Evolutionary conservation across 768 basidiomycete genomes (phyloP).

Genomic region (Boletus bicolor): DNA sequence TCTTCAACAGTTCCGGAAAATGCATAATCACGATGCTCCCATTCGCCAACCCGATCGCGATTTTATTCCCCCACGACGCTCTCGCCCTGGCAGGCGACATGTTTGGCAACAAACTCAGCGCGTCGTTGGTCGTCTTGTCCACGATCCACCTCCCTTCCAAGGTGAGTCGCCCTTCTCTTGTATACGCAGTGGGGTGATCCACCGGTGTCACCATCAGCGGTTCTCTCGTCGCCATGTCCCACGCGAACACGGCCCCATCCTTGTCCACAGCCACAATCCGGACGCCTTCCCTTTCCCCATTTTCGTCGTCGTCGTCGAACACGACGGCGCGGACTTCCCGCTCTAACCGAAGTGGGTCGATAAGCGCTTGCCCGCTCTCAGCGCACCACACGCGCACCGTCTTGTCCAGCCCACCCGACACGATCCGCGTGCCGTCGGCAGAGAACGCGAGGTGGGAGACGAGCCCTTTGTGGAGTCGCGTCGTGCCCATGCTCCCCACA

Average conservation of each 20-base stretch:
- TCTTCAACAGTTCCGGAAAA: constrained; percentile 16
- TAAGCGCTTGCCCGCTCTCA: constrained; percentile 18
- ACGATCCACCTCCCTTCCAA: constrained; percentile 27
- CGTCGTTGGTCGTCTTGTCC: constrained; percentile 14
- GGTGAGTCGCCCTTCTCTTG: constrained; percentile 5
- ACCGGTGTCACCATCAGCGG: constrained; percentile 17
- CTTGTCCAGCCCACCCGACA: constrained; percentile 30
- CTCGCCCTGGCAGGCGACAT: constrained; percentile 27
- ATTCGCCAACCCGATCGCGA: constrained; percentile 29
- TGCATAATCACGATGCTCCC: constrained; percentile 27
- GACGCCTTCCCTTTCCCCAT: background rate
- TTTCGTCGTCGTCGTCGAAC: constrained; percentile 14
- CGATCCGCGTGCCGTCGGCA: constrained; percentile 25
- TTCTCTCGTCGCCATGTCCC: constrained; percentile 23
- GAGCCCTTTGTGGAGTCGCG: constrained; percentile 26
- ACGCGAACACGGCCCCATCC: constrained; percentile 24
- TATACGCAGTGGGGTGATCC: constrained; percentile 17
- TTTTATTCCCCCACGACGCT: constrained; percentile 19
- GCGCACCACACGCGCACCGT: constrained; percentile 31
- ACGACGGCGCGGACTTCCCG: constrained; percentile 20
- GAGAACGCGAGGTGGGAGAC: constrained; percentile 29
- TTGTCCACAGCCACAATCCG: constrained; percentile 27
- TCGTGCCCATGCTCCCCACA: constrained; percentile 25
- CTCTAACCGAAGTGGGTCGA: constrained; percentile 21
- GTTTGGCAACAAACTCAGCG: constrained; percentile 25